Evolutionary conservation across 805 yeast genomes (phyloP).

Genomic region (Sugiyamaella valdiviana): DNA sequence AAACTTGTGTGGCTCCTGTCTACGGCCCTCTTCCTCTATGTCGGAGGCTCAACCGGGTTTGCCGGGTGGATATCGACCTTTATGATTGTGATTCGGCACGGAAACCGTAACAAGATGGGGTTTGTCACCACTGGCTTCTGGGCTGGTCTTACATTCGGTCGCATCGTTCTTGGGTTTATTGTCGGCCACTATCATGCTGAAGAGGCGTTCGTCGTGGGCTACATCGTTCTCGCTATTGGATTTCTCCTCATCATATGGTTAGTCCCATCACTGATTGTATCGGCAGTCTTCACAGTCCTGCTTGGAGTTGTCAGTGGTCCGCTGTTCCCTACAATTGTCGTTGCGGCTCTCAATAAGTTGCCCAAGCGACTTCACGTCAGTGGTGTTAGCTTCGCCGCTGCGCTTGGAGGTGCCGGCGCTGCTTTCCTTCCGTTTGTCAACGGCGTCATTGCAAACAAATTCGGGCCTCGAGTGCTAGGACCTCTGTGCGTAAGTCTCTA

Average conservation of each 20-base stretch:
- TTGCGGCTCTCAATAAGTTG: constrained; percentile 53
- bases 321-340: constrained; percentile 64
- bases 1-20: constrained; percentile 41
- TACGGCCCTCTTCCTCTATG: constrained; percentile 50
- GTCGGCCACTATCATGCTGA: constrained; percentile 21
- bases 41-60: constrained; percentile 63
- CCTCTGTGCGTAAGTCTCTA: constrained; percentile 24
- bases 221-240: constrained; percentile 32
- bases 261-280: constrained; percentile 39
- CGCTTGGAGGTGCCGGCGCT: constrained; percentile 80
- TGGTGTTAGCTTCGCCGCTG: constrained; percentile 70
- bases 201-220: constrained; percentile 23
- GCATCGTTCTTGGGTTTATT: constrained; percentile 45
- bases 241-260: constrained; percentile 45
- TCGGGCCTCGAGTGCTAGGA: constrained; percentile 23
- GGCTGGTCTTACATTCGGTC: constrained; percentile 63
- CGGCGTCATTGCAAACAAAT: constrained; percentile 41
- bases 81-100: constrained; percentile 48
- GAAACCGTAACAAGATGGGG: constrained; percentile 44
- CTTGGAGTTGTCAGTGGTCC: constrained; percentile 65
- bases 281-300: constrained; percentile 42
- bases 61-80: constrained; percentile 70
- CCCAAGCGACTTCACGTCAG: constrained; percentile 56
- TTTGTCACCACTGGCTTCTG: constrained; percentile 65
- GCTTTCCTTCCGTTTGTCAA: constrained; percentile 63